Percentiles rank a stretch among this genome's conserved stretches.
phyloP scores from a whole-genome alignment of 1,139 yeast species.

The Suhomyces bribrorum region DNA sequence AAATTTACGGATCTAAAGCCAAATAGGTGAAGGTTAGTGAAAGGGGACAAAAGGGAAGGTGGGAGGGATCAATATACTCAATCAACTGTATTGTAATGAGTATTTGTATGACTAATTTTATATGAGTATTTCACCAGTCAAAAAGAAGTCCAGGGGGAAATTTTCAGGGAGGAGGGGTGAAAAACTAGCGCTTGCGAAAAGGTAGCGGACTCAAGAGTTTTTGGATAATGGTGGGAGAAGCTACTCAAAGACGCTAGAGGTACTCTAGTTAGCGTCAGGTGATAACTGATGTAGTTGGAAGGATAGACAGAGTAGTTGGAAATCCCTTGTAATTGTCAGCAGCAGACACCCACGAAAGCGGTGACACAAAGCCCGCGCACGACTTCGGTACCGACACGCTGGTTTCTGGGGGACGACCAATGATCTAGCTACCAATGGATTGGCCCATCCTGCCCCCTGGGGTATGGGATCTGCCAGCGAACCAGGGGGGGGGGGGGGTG shows the following conservation, averaged over 20 bases:
- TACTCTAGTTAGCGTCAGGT: constrained; percentile 7
- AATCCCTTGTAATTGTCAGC: constrained; percentile 12
- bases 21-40: background rate
- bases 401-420: background rate
- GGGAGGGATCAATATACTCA: no score
- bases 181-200: background rate
- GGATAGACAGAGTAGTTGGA: constrained; percentile 3
- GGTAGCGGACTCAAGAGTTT: background rate
- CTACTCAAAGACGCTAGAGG: constrained; percentile 2
- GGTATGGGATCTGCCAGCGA: no score
- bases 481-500: no score
- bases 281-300: constrained; percentile 7
- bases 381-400: constrained; percentile 1
- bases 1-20: background rate
- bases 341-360: constrained; percentile 7
- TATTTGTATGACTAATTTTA: background rate
- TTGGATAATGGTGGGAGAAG: background rate
- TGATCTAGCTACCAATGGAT: background rate
- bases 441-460: no score
- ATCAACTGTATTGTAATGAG: background rate
- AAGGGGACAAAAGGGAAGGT: no score
- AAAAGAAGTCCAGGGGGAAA: background rate
- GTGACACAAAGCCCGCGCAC: constrained; percentile 11
- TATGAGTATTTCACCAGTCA: constrained; percentile 1
- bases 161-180: background rate